Percentiles rank a stretch among this genome's conserved stretches.
These are phyloP conservation scores for Hyaloscypha hepaticicola DNA, from an alignment of 495 filamentous ascomycete genomes.

Conservation along the genomic window DNA sequence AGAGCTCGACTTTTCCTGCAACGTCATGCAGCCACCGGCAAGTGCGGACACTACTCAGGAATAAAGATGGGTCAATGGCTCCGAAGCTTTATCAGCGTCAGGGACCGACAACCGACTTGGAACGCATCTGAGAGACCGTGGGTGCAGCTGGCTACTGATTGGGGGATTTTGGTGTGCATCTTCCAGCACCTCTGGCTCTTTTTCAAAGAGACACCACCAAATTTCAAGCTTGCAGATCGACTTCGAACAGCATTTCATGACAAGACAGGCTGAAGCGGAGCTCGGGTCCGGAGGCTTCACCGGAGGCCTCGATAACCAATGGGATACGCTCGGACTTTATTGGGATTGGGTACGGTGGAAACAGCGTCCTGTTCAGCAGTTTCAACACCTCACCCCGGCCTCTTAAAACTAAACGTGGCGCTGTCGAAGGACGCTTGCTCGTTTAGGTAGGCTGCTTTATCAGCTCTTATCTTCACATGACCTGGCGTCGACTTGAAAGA, in stretches of 20 bases:
- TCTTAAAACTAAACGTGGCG: neutral
- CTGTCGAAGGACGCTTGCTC: neutral
- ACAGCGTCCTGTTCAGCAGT: neutral
- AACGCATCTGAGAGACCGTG: neutral
- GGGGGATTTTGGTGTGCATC: neutral
- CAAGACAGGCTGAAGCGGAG: neutral
- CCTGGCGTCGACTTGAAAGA: neutral
- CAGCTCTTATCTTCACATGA: neutral
- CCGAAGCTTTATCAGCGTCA: slow-evolving; percentile 4
- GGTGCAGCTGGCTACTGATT: neutral
- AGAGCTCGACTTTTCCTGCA: slow-evolving; percentile 7
- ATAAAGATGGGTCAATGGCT: neutral
- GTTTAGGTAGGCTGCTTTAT: neutral
- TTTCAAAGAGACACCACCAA: neutral
- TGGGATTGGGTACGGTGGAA: neutral
- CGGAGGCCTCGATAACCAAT: neutral
- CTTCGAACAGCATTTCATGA: neutral
- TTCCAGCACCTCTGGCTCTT: neutral
- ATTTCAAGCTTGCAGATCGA: neutral
- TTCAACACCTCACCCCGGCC: neutral
- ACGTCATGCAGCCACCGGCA: slow-evolving; percentile 15
- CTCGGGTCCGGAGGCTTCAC: neutral
- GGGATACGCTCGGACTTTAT: neutral
- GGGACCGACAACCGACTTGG: neutral
- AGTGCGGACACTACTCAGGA: neutral